Evolutionary conservation across 2,329 filamentous ascomycete species (phyloP).

Genomic region (Graphilbum fragrans): DNA sequence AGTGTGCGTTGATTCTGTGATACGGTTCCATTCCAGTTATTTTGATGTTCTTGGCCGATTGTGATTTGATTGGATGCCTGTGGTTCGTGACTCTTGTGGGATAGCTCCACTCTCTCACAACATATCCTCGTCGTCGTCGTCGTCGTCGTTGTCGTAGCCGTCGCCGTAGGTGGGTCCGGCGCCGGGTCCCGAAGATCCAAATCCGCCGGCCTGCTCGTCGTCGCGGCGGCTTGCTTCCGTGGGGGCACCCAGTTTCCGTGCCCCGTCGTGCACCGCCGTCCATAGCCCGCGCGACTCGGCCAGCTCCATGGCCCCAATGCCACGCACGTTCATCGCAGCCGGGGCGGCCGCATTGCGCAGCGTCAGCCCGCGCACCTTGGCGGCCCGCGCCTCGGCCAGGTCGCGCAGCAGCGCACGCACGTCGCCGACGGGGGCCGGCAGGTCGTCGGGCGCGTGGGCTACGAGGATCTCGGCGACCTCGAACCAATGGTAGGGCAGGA

Average conservation of each 20-base stretch:
- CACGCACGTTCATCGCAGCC: slow-evolving; percentile 48
- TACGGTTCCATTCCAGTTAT: too few relatives aligned
- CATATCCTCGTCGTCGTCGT: slow-evolving; percentile 15
- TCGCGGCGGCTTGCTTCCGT: slow-evolving; percentile 68
- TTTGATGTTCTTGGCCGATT: too few relatives aligned
- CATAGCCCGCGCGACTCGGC: slow-evolving; percentile 79
- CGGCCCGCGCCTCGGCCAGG: slow-evolving; percentile 74
- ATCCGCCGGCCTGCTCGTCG: slow-evolving; percentile 55
- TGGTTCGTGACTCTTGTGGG: too few relatives aligned
- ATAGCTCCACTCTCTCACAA: too few relatives aligned
- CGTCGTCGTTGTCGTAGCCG: slow-evolving; percentile 44
- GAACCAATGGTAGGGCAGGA: slow-evolving; percentile 89
- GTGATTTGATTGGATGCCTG: too few relatives aligned
- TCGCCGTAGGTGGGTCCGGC: slow-evolving; percentile 44
- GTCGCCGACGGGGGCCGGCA: slow-evolving; percentile 55
- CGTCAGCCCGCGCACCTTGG: slow-evolving; percentile 66
- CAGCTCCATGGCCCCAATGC: slow-evolving; percentile 87
- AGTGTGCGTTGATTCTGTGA: too few relatives aligned
- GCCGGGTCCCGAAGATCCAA: too few relatives aligned
- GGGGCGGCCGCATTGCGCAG: not conserved
- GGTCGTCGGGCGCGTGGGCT: slow-evolving; percentile 73
- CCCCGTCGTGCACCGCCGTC: slow-evolving; percentile 72
- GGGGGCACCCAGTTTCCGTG: slow-evolving; percentile 72
- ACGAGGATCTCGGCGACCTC: slow-evolving; percentile 82
- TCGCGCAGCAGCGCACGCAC: slow-evolving; percentile 68